Evolutionary conservation across 345 rosid genomes (phyloP), one percentile per base, ranked within the genome.

Genomic region (Salix caprea): DNA sequence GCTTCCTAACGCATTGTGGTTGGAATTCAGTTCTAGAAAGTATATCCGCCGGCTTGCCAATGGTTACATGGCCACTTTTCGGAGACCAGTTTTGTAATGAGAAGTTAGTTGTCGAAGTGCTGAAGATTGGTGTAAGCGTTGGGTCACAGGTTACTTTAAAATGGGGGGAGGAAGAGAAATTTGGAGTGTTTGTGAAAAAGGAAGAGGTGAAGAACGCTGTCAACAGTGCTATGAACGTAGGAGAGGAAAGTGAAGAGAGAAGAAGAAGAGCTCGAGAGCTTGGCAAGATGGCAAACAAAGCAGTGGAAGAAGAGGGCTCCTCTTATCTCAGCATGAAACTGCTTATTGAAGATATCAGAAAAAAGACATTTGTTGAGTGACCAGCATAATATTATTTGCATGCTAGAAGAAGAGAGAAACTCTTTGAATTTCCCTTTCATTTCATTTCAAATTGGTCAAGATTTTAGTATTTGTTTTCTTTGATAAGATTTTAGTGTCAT

Each of bases 51-150:
- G 70, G 71, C 70, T 30, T 23, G 15, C 70, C 70, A 5, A 23
- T 77, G 80, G 34, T 71, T 70, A 77, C 75, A n/a, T 77, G 74
- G 74, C 74, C 74, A 2, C 62, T 70, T 62, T 77, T 44, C 30
- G 79, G 16, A 10, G 70, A 77, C 24, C 79, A 77, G 56, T 77
- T 77, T 28, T 61, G 23, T 18, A 76, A 69, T 21, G 74, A 77
- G 34, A 77, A 19, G 37, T 24, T 77, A 39, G 74, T 70, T 7
- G 79, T 77, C 24, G 69, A 77, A 7, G 80, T 77, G 54, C 18
- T 64, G 8, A 70, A 37, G 36, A 52, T 71, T 71, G 75, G 80
- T 0, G 74, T 77, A 4, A 77, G 34, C 23, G 70, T 62, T 16
- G 75, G 74, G 15, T 42, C 65, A 21, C 10, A 65, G 34, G 73